phyloP scores from a whole-genome alignment of 192 early-diverging fungal species.

The Podila horticola region DNA sequence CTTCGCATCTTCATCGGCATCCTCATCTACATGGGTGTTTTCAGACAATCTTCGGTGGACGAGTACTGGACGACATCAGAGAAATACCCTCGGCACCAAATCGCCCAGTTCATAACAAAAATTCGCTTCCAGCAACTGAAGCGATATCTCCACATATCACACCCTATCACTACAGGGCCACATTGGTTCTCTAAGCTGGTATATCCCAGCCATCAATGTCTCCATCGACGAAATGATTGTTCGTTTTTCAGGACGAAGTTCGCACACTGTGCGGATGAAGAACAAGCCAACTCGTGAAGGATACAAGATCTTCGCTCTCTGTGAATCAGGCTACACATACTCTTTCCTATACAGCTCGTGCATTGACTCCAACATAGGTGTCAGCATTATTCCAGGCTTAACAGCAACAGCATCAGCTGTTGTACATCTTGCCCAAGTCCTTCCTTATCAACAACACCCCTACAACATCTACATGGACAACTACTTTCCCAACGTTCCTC shows the following conservation, averaged over 20 bases:
- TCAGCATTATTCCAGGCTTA: constrained; percentile 5
- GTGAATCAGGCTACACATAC: constrained; percentile 46
- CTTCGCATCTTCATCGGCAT: constrained; percentile 15
- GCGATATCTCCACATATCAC: constrained; percentile 27
- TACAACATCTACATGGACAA: constrained; percentile 49
- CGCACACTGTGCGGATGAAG: constrained; percentile 39
- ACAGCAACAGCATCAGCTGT: constrained; percentile 17
- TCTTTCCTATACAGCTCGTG: constrained; percentile 31
- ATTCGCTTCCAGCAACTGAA: constrained; percentile 31
- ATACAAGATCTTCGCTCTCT: constrained; percentile 42
- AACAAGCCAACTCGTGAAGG: constrained; percentile 38
- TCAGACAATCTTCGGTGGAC: not conserved
- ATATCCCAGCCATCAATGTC: constrained; percentile 22
- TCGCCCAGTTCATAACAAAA: constrained; percentile 12
- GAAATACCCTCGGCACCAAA: constrained; percentile 1
- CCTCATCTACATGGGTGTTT: constrained; percentile 24
- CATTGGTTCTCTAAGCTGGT: constrained; percentile 24
- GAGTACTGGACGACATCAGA: constrained; percentile 2
- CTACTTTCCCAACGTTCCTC: constrained; percentile 29
- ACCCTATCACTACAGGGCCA: not conserved
- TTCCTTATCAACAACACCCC: constrained; percentile 5
- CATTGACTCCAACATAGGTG: not conserved
- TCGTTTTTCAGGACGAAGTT: constrained; percentile 24
- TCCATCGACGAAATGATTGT: constrained; percentile 46
- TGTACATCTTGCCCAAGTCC: constrained; percentile 17